Evolutionary conservation across 441 rosid genomes (phyloP).

Genomic region (Breynia disticha): DNA sequence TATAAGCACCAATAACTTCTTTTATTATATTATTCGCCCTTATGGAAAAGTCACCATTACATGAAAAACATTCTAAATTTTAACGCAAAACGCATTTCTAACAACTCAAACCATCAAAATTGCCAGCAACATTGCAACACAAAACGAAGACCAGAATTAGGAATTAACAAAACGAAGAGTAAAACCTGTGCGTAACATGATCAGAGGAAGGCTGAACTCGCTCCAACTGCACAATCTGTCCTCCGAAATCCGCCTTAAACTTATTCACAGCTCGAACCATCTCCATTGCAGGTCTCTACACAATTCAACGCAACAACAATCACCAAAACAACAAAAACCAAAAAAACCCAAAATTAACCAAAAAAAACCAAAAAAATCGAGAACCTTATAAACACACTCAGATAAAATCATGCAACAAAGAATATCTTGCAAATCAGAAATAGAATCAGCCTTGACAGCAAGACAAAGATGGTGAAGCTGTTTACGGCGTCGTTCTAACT

Average conservation of each 20-base stretch:
- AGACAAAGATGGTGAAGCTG: conserved; percentile 74
- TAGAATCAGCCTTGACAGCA: conserved; percentile 73
- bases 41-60: too few relatives aligned
- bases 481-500: conserved; percentile 58
- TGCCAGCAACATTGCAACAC: background rate
- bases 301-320: conserved; percentile 5
- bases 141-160: background rate
- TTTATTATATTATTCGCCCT: too few relatives aligned
- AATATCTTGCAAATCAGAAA: conserved; percentile 78
- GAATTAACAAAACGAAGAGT: background rate
- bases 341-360: background rate
- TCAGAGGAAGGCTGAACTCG: conserved; percentile 93
- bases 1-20: background rate
- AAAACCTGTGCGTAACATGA: conserved; percentile 89
- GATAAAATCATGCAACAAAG: conserved; percentile 96
- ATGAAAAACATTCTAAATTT: too few relatives aligned
- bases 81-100: background rate
- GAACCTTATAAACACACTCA: conserved; percentile 91
- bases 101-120: background rate
- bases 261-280: conserved; percentile 86
- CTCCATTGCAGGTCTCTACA: conserved; percentile 81
- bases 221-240: conserved; percentile 75
- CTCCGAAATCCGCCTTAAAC: conserved; percentile 93
- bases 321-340: background rate
- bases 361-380: background rate